A percentile compares a stretch with the other conserved stretches of the same genome.
Conservation (phyloP, 1,284 basidiomycete genomes). For the Cryptococcus sp. region DNA sequence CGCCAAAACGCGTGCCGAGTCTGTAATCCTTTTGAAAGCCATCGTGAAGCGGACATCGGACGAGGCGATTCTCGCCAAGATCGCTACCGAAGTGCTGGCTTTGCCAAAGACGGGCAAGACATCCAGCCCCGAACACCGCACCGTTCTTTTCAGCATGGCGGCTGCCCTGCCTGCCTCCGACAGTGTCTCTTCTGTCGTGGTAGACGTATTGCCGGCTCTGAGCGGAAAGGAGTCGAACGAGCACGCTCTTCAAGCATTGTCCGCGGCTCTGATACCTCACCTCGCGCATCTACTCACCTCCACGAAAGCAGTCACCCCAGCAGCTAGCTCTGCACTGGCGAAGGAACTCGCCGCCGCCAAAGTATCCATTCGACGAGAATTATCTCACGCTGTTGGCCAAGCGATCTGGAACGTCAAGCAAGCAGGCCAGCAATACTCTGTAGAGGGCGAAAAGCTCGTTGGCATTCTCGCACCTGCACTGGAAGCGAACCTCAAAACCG, state of each 20-base stretch:
- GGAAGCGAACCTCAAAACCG: conserved; percentile 67
- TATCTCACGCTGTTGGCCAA: conserved; percentile 61
- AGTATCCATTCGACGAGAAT: conserved; percentile 59
- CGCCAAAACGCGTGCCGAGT: conserved; percentile 62
- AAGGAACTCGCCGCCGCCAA: conserved; percentile 71
- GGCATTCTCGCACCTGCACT: conserved; percentile 63
- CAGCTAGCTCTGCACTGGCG: conserved; percentile 59
- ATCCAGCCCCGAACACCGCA: conserved; percentile 79
- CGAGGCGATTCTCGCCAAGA: conserved; percentile 49
- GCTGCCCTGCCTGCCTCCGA: conserved; percentile 60
- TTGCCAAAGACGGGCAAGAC: conserved; percentile 82
- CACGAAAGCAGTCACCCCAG: conserved; percentile 55
- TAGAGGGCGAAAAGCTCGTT: conserved; percentile 56
- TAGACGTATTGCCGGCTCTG: conserved; percentile 63
- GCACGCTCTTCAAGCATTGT: conserved; percentile 61
- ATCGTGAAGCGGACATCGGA: conserved; percentile 55
- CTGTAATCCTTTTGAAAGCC: conserved; percentile 65
- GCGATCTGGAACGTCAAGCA: conserved; percentile 55
- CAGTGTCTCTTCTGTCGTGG: conserved; percentile 60
- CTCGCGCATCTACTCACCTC: conserved; percentile 60
- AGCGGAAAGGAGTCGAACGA: conserved; percentile 78
- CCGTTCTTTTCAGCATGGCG: conserved; percentile 76
- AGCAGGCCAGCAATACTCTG: conserved; percentile 53
- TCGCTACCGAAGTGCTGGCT: conserved; percentile 66
- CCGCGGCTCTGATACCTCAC: conserved; percentile 63